phyloP scores from a whole-genome alignment of 202 grass and related monocot genomes.

The Saccharum hybrid region DNA sequence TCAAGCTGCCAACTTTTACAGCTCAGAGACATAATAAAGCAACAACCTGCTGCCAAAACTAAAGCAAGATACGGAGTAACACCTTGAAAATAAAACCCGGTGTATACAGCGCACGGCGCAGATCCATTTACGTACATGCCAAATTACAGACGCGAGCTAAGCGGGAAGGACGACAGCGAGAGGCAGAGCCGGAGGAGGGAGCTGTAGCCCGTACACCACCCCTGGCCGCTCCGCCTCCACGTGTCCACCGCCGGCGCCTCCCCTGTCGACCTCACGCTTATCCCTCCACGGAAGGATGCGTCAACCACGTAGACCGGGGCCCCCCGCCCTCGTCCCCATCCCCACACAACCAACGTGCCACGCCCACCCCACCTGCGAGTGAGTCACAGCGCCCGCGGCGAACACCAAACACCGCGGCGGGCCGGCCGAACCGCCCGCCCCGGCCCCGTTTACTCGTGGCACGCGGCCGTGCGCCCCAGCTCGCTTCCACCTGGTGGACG shows the following conservation, averaged over 20 bases:
- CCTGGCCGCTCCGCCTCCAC: slow-evolving; percentile 24
- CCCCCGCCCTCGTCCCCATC: background rate
- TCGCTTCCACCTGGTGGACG: slow-evolving; percentile 38
- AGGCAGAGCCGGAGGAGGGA: background rate
- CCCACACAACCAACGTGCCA: slow-evolving; percentile 27
- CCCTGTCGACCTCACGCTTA: slow-evolving; percentile 36
- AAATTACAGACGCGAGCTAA: background rate
- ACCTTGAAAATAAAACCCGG: background rate
- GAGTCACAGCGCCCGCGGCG: background rate
- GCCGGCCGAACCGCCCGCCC: background rate
- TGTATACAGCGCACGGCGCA: background rate
- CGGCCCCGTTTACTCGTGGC: slow-evolving; percentile 36
- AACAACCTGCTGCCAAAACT: background rate
- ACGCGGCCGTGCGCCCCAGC: slow-evolving; percentile 28
- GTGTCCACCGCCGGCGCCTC: background rate
- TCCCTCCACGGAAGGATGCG: slow-evolving; percentile 24
- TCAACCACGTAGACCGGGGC: slow-evolving; percentile 41
- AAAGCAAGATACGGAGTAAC: background rate
- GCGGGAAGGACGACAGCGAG: background rate
- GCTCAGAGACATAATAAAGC: background rate
- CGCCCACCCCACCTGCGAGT: too few relatives aligned
- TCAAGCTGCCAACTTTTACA: background rate
- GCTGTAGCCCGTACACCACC: slow-evolving; percentile 40
- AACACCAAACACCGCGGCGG: slow-evolving; percentile 24
- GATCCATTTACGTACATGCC: background rate